These are phyloP conservation scores for Hydnum rufescens DNA, from an alignment of 768 basidiomycete species.

Conservation along the genomic window DNA sequence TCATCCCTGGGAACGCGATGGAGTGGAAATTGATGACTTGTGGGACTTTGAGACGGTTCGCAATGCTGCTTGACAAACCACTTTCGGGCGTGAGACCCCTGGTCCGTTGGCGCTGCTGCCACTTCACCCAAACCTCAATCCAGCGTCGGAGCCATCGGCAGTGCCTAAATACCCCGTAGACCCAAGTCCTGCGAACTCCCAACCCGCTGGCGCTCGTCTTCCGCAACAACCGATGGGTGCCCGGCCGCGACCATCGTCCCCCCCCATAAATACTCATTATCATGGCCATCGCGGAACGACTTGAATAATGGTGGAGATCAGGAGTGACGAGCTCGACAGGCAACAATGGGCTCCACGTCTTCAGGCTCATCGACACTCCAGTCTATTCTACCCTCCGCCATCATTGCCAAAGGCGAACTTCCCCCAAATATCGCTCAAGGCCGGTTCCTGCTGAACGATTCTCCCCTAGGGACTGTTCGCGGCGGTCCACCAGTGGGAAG, in stretches of 20 bases:
- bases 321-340: constrained; percentile 26
- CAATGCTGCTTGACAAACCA: constrained; percentile 37
- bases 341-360: constrained; percentile 35
- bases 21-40: constrained; percentile 48
- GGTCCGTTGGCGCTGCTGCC: background rate
- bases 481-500: constrained; percentile 19
- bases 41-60: constrained; percentile 98
- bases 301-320: no score
- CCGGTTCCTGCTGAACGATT: background rate
- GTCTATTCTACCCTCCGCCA: background rate
- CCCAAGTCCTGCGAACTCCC: no score
- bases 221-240: no score
- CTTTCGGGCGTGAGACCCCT: no score
- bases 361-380: background rate
- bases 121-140: no score
- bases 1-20: constrained; percentile 26
- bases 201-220: no score
- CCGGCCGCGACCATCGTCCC: no score
- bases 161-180: no score
- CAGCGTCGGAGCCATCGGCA: no score
- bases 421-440: background rate
- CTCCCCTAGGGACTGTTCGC: constrained; percentile 3
- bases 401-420: background rate
- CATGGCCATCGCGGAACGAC: no score
- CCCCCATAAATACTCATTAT: no score